Evolutionary conservation across 495 filamentous ascomycete genomes (phyloP).

Genomic region (Amphirosellinia nigrospora): DNA sequence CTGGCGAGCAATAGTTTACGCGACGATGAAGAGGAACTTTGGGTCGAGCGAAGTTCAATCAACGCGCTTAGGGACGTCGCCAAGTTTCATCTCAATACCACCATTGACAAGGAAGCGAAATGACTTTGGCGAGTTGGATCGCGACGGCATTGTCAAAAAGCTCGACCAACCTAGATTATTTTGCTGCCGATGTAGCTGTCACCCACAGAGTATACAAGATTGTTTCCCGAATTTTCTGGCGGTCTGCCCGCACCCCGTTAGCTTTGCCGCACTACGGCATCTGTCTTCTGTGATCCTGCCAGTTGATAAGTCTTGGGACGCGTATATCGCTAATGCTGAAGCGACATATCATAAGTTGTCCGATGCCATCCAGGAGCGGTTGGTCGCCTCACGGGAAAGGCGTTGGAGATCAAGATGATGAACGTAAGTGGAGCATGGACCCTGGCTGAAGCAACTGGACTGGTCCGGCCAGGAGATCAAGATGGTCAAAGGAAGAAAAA

Average conservation of each 20-base stretch:
- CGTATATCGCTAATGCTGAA: slow-evolving; percentile 82
- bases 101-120: slow-evolving; percentile 90
- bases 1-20: slow-evolving; percentile 68
- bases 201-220: slow-evolving; percentile 92
- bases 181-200: slow-evolving; percentile 90
- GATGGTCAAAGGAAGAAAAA: slow-evolving; percentile 91
- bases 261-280: slow-evolving; percentile 91
- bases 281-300: slow-evolving; percentile 91
- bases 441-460: slow-evolving; percentile 92
- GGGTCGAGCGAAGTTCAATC: slow-evolving; percentile 91
- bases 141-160: slow-evolving; percentile 67
- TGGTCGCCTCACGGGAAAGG: slow-evolving; percentile 76
- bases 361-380: slow-evolving; percentile 72
- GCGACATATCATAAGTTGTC: slow-evolving; percentile 80
- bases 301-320: slow-evolving; percentile 84
- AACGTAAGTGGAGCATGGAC: slow-evolving; percentile 74
- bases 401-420: slow-evolving; percentile 72
- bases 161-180: slow-evolving; percentile 90
- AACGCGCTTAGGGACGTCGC: slow-evolving; percentile 97
- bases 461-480: slow-evolving; percentile 92
- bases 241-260: slow-evolving; percentile 94
- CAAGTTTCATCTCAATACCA: slow-evolving; percentile 90
- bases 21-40: slow-evolving; percentile 91
- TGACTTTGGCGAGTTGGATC: slow-evolving; percentile 82
- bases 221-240: slow-evolving; percentile 89